phyloP scores from a whole-genome alignment of 139 green algal species.

The Coelastrella sp. region DNA sequence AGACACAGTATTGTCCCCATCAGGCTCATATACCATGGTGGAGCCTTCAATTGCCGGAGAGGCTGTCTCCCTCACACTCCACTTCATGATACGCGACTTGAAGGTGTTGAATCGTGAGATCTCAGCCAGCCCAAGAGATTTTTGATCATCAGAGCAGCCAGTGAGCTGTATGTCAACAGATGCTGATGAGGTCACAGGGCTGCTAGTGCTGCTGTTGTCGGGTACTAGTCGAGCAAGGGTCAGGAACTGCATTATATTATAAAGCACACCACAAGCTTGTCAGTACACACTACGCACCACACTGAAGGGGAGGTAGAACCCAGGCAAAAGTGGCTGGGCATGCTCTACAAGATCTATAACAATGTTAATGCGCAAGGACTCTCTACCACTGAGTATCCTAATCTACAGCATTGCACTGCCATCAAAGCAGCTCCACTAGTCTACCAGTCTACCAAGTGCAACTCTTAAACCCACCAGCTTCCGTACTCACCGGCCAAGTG shows the following conservation, averaged over 20 bases:
- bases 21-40: background rate
- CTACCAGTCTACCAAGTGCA: no score
- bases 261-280: background rate
- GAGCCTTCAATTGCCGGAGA: background rate
- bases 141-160: background rate
- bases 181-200: background rate
- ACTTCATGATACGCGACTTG: slow-evolving; percentile 16
- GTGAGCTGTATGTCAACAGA: slow-evolving; percentile 7
- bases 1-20: background rate
- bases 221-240: background rate
- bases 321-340: no score
- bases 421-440: no score
- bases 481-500: background rate
- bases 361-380: no score
- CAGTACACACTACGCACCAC: no score
- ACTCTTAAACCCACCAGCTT: no score
- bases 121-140: background rate
- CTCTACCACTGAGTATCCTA: no score
- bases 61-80: background rate
- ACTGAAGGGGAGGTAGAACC: no score
- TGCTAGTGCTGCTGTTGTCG: background rate
- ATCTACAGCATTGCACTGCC: no score
- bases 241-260: background rate
- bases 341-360: no score
- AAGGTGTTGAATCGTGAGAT: background rate